A percentile compares a stretch with the other conserved stretches of the same genome.
phyloP scores from a whole-genome alignment of 306 rosid genomes.

The Pueraria montana region DNA sequence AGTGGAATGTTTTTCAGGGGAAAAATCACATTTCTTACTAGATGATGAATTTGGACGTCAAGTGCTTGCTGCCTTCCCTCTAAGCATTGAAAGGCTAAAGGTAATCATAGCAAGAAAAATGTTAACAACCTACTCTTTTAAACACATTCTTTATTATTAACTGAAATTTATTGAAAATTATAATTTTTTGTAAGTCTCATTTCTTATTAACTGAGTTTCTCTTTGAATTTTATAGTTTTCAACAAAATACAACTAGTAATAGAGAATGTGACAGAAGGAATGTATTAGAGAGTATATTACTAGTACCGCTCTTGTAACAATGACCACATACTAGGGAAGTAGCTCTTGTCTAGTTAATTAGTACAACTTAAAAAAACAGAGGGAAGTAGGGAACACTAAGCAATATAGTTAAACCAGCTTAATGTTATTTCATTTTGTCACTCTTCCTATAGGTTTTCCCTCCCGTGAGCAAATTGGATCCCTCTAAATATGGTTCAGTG shows the following conservation, averaged over 20 bases:
- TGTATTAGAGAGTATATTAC: too few species aligned
- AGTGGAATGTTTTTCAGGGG: slow-evolving; percentile 48
- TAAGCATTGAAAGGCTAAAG: slow-evolving; percentile 56
- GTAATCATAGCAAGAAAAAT: slow-evolving; percentile 28
- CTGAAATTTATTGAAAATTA: too few species aligned
- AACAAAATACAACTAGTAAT: neutral
- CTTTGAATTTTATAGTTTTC: too few species aligned
- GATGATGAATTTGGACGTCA: slow-evolving; percentile 66
- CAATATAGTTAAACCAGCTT: neutral
- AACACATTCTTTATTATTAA: neutral
- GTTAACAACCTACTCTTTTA: neutral
- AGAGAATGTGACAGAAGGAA: too few species aligned
- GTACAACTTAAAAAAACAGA: neutral
- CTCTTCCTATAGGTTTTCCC: slow-evolving; percentile 54
- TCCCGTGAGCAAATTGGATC: slow-evolving; percentile 61
- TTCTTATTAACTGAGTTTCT: too few species aligned
- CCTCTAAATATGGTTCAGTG: slow-evolving; percentile 58
- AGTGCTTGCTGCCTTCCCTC: slow-evolving; percentile 56
- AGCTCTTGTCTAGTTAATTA: neutral
- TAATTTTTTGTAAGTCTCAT: too few species aligned
- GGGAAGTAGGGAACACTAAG: neutral
- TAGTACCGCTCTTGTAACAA: too few species aligned
- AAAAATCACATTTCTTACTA: slow-evolving; percentile 37
- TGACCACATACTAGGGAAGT: neutral
- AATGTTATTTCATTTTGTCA: slow-evolving; percentile 3